Evolutionary conservation across 2,329 filamentous ascomycete genomes (phyloP).

Genomic region (Hirsutella thompsonii): DNA sequence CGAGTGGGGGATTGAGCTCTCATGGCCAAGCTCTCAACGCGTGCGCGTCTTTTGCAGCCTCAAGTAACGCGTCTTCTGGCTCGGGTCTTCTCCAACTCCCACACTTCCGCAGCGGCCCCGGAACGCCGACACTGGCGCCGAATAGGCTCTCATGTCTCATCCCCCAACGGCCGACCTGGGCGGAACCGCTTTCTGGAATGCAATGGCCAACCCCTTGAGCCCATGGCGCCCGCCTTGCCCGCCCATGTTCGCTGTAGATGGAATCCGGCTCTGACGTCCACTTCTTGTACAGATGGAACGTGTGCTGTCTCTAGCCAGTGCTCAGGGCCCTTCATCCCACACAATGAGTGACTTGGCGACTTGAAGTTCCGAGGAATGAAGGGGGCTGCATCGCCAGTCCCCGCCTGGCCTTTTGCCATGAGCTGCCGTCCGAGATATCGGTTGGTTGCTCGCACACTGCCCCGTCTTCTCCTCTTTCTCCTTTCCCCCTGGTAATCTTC

Average conservation of each 20-base stretch:
- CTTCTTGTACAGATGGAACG: conserved; percentile 17
- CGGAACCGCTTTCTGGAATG: conserved; percentile 7
- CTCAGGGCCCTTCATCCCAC: conserved; percentile 3
- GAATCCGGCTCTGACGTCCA: conserved; percentile 14
- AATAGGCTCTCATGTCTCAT: conserved; percentile 7
- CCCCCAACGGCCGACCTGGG: conserved; percentile 1
- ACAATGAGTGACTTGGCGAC: conserved; percentile 12
- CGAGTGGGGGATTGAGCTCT: background rate
- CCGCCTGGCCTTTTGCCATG: conserved; percentile 17
- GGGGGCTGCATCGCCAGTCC: conserved; percentile 16
- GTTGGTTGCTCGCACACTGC: conserved; percentile 5
- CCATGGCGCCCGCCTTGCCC: no score
- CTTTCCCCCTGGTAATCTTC: conserved; percentile 7
- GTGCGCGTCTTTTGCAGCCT: background rate
- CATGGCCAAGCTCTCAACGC: background rate
- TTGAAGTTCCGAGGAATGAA: conserved; percentile 21
- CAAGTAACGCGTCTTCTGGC: background rate
- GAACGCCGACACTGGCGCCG: background rate
- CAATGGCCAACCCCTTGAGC: conserved; percentile 2
- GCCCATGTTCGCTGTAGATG: background rate
- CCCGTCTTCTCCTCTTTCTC: conserved; percentile 5
- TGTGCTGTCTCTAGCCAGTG: conserved; percentile 3
- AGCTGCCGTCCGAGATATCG: conserved; percentile 9
- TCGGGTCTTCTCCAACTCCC: background rate
- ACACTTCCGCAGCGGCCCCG: background rate